Evolutionary conservation across 257 asterid genomes (phyloP), one percentile per base, ranked within the genome.

Genomic region (Eucommia ulmoides): DNA sequence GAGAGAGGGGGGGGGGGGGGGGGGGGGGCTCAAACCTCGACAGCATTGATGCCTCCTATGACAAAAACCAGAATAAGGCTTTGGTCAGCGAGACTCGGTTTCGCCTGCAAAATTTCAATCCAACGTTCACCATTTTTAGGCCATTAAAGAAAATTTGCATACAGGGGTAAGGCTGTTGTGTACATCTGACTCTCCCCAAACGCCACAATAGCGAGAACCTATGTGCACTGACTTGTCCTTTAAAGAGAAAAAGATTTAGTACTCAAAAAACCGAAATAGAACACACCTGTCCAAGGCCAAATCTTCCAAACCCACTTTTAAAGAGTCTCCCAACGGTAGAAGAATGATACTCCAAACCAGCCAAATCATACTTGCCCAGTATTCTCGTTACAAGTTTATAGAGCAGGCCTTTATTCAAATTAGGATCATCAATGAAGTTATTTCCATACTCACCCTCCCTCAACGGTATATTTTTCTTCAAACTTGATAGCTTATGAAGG

Each of bases 241-340:
- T n/a, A n/a, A n/a, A n/a, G n/a, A n/a, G n/a, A n/a, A n/a, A n/a
- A n/a, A n/a, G n/a, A n/a, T n/a, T n/a, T n/a, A n/a, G n/a, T n/a
- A n/a, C n/a, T n/a, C n/a, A 35, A 35, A 2, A 35, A 15, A 15
- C 2, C 1, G 44, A 2, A 9, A 2, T 35, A 6, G 15, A n/a
- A 6, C 41, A 50, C 73, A 83, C 98, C 98, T 83, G 96, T 57
- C 95, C 96, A 47, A 91, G 92, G 62, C 98, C 98, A 55, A 91
- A 79, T 69, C 98, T 81, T 64, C 96, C 96, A 22, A 91, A 86
- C 22, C 98, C 98, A 50, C 95, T 91, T 66, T 91, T 91, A 19
- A 91, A 86, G 53, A 91, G 92, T 49, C 98, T 81, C 12, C 98
- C 98, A 47, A 91, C 98, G 9, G 98, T 72, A 45, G 98, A 86